phyloP scores from a whole-genome alignment of 1,284 basidiomycete species.

The Phaffia rhodozyma region DNA sequence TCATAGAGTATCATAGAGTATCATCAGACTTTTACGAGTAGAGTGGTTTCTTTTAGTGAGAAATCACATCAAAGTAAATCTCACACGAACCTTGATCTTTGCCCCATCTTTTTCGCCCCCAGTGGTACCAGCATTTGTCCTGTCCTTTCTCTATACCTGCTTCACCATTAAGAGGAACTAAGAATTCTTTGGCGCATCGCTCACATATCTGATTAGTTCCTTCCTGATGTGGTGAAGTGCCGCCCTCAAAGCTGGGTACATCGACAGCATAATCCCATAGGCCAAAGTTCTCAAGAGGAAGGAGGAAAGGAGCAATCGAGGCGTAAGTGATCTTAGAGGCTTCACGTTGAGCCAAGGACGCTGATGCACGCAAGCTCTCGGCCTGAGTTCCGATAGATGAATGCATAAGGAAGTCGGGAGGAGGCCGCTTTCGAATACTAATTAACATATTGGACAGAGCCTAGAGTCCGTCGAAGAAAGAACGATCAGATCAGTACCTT shows the following conservation, averaged over 20 bases:
- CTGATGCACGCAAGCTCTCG: constrained; percentile 43
- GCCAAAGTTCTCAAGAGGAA: constrained; percentile 48
- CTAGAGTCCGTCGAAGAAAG: not conserved
- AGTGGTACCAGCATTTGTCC: constrained; percentile 65
- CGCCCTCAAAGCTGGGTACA: constrained; percentile 50
- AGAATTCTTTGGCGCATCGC: constrained; percentile 56
- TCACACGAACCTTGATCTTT: constrained; percentile 37
- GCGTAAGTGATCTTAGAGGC: constrained; percentile 45
- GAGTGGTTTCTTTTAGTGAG: no score
- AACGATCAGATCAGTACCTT: not conserved
- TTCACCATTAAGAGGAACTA: constrained; percentile 37
- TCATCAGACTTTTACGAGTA: no score
- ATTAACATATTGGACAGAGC: constrained; percentile 23
- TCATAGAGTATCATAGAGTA: no score
- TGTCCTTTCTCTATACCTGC: constrained; percentile 43
- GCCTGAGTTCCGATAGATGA: constrained; percentile 66
- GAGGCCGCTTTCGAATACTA: constrained; percentile 43
- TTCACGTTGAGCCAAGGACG: constrained; percentile 48
- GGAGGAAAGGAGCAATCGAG: constrained; percentile 46
- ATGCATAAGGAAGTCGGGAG: constrained; percentile 51
- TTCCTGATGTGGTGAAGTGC: constrained; percentile 50
- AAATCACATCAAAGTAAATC: no score
- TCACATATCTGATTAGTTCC: constrained; percentile 60
- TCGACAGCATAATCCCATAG: constrained; percentile 60
- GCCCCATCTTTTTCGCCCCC: constrained; percentile 42